Conservation (phyloP, 495 filamentous ascomycete genomes). For the Neurospora discreta region DNA sequence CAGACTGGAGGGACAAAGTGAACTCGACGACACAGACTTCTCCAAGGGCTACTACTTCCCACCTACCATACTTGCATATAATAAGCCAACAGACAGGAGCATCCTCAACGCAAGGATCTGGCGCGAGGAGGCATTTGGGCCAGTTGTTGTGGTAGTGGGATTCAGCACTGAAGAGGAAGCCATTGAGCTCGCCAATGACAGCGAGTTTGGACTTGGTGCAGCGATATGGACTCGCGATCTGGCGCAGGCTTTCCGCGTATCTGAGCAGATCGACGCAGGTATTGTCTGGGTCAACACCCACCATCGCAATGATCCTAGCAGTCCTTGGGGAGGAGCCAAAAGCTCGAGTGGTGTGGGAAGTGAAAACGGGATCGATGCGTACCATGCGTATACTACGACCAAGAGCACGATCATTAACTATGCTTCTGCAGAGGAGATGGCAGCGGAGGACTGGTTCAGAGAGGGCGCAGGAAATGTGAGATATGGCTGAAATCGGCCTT, state of each 20-base stretch:
- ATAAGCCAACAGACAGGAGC: slow-evolving; percentile 6
- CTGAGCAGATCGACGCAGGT: slow-evolving; percentile 44
- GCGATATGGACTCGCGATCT: slow-evolving; percentile 50
- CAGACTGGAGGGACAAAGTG: slow-evolving; percentile 18
- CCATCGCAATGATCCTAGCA: slow-evolving; percentile 50
- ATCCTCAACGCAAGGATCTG: slow-evolving; percentile 20
- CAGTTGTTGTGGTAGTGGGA: slow-evolving; percentile 36
- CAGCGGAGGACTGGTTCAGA: slow-evolving; percentile 39
- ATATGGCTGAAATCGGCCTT: slow-evolving; percentile 24
- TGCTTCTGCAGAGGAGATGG: slow-evolving; percentile 29
- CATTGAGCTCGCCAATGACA: slow-evolving; percentile 36
- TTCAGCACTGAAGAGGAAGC: slow-evolving; percentile 40
- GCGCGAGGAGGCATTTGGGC: slow-evolving; percentile 40
- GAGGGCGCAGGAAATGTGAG: slow-evolving; percentile 30
- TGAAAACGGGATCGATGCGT: slow-evolving; percentile 47
- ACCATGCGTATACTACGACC: slow-evolving; percentile 44
- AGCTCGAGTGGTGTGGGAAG: slow-evolving; percentile 43
- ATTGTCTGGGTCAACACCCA: slow-evolving; percentile 55
- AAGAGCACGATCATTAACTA: slow-evolving; percentile 53
- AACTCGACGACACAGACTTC: slow-evolving; percentile 24
- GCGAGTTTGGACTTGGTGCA: slow-evolving; percentile 40
- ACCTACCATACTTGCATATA: slow-evolving; percentile 41
- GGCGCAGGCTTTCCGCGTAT: slow-evolving; percentile 45
- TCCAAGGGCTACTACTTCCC: slow-evolving; percentile 46
- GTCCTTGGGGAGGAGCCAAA: slow-evolving; percentile 47